These are phyloP conservation scores for Gossypium mustelinum DNA, from an alignment of 345 rosid genomes.

Conservation along the genomic window DNA sequence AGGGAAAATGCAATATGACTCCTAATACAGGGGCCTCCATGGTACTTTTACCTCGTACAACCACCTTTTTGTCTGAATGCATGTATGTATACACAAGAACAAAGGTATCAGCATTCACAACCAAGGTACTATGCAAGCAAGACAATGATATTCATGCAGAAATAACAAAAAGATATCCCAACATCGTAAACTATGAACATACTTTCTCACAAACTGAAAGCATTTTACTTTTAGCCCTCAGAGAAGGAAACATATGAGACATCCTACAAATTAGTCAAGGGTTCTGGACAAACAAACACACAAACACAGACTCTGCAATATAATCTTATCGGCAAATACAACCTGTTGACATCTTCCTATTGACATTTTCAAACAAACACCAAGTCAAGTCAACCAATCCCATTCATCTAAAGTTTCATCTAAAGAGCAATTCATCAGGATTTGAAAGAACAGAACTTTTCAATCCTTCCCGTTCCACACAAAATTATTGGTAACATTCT, in stretches of 20 bases:
- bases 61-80: not conserved
- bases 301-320: not conserved
- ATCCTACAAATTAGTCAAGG: not conserved
- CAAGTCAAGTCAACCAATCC: not conserved
- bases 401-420: not conserved
- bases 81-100: not conserved
- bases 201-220: not conserved
- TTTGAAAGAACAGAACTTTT: not conserved
- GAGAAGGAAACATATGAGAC: not conserved
- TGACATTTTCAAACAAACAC: not conserved
- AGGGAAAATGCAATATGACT: no score
- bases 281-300: not conserved
- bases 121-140: not conserved
- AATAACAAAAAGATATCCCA: not conserved
- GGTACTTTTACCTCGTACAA: not conserved
- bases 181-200: not conserved
- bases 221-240: not conserved
- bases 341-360: not conserved
- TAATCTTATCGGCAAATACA: not conserved
- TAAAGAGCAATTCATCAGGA: not conserved
- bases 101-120: conserved; percentile 2
- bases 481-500: not conserved
- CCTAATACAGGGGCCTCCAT: no score
- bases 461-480: not conserved
- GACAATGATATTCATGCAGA: not conserved